Base-by-base conservation (phyloP, 495 filamentous ascomycete genomes). In the Hyaloscypha variabilis region DNA sequence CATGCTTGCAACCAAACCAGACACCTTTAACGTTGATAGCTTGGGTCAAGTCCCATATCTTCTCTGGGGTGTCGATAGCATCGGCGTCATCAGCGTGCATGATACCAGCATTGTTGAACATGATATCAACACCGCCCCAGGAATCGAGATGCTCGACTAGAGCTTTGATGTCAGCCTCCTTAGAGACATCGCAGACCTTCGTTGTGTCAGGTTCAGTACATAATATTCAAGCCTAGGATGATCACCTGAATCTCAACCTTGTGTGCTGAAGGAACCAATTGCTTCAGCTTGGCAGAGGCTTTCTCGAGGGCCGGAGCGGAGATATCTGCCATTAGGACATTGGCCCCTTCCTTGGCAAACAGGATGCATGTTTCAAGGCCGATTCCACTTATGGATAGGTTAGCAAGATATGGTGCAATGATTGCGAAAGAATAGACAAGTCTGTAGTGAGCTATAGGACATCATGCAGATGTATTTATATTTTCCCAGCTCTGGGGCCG, bases 21-120 rank as follows among this genome's bases (percentile, higher is more conserved):
- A 99, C 95, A 17, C 95, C 95, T 84, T 99, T 99, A 69, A 97
- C 95, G 76, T 99, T 99, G 82, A 98, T 95, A 66, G 83, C 85
- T 62, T 96, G 92, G 8, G 95, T 99, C 62, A 94, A 78, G 72
- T 99, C 93, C 95, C 95, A 99, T 79, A 99, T 93, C 62, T 85
- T 86, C 78, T 97, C 93, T 14, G 91, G 87, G 1, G 93, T 97
- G 63, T 87, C 81, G 64, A 96, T 78, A 24, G 94, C 92, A 76
- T 97, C 93, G 66, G 85, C 90, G 75, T 99, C 95, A 60, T 90
- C 82, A 31, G 83, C 85, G 76, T 97, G 93, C 95, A 99, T 99
- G 74, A 99, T 99, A 21, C 95, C 95, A 0, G 95, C 95, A 74
- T 99, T 99, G 85, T 99, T 99, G 87, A 97, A 99, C 67, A 99